Percentiles rank a stretch among this genome's conserved stretches.
Evolutionary conservation across 1,284 basidiomycete species (phyloP).

Genomic region (Schizopora paradoxa): DNA sequence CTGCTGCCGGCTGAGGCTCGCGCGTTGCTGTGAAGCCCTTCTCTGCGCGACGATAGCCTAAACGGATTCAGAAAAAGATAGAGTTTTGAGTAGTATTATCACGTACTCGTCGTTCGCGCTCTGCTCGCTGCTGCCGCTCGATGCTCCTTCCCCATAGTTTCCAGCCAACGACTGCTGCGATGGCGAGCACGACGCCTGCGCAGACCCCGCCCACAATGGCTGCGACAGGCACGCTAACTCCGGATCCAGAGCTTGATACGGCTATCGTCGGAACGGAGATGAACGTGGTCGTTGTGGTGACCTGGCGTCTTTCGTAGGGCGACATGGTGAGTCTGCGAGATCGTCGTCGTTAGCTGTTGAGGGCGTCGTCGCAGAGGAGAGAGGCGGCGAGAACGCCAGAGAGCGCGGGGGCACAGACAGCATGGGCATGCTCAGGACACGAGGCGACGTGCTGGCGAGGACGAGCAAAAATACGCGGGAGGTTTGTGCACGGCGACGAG

Average conservation of each 20-base stretch:
- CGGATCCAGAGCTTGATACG: conserved; percentile 1
- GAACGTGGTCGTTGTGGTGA: conserved; percentile 20
- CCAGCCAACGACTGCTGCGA: conserved; percentile 41
- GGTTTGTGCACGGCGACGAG: not conserved
- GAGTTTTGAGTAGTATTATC: too few species aligned
- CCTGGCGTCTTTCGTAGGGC: conserved; percentile 14
- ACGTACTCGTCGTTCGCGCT: conserved; percentile 38
- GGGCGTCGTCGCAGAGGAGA: too few species aligned
- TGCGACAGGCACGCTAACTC: conserved; percentile 35
- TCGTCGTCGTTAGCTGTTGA: too few species aligned
- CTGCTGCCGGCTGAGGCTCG: too few species aligned
- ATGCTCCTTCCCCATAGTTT: conserved; percentile 44
- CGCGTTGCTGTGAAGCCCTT: too few species aligned
- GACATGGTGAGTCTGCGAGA: conserved; percentile 32
- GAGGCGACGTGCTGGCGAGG: too few species aligned
- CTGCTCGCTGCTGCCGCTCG: conserved; percentile 33
- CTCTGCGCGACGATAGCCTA: too few species aligned
- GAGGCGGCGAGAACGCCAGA: not conserved
- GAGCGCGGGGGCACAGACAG: too few species aligned
- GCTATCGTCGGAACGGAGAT: conserved; percentile 5
- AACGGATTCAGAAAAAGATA: too few species aligned
- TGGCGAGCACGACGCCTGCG: conserved; percentile 43
- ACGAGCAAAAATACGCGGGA: not conserved
- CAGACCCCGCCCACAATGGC: conserved; percentile 47
- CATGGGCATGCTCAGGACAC: not conserved